Evolutionary conservation across 495 filamentous ascomycete genomes (phyloP), one percentile per base, ranked within the genome.

Genomic region (Cercophora sp.): DNA sequence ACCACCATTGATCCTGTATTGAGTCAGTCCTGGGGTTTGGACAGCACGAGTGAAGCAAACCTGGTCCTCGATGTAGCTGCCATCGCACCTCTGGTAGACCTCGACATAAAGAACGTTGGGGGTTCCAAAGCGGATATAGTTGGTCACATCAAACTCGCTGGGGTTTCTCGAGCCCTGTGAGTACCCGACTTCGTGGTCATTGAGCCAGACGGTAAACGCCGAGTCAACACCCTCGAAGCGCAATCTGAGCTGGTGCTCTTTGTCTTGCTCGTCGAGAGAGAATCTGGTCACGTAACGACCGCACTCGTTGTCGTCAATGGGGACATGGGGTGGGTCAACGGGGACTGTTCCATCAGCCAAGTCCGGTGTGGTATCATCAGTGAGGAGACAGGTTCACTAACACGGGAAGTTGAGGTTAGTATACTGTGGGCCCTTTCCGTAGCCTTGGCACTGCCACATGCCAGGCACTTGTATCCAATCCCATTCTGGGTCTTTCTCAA

Each of bases 211-310:
- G 52, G 82, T 79, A 59, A 86, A 88, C 4, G 84, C 79, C 47
- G 82, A 78, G 59, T 87, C 85, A 3, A 87, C 85, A 9, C 85
- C 85, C 41, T 88, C 85, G 43, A 88, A 88, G 32, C 84, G 73
- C 25, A 88, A 66, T 18, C 85, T 66, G 18, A 73, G 64, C 18
- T 76, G 71, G 24, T 61, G 58, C 1, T 65, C 63, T 23, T 64
- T 60, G 5, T 77, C 74, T 2, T 76, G 55, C 1, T 62, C 49
- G 2, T 52, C 53, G 3, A 73, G 65, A 8, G 47, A 34, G 59
- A 88, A 88, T 8, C 59, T 62, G 16, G 70, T 73, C 29, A 78
- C 61, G 52, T 88, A 88, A 16, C 75, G 77, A 10, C 85, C 85
- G 13, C 80, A 85, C 49, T 85, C 81, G 57, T 87, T 88, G 11